These are phyloP conservation scores for Ogataea paradorogensis DNA, from an alignment of 805 yeast genomes.

Conservation along the genomic window DNA sequence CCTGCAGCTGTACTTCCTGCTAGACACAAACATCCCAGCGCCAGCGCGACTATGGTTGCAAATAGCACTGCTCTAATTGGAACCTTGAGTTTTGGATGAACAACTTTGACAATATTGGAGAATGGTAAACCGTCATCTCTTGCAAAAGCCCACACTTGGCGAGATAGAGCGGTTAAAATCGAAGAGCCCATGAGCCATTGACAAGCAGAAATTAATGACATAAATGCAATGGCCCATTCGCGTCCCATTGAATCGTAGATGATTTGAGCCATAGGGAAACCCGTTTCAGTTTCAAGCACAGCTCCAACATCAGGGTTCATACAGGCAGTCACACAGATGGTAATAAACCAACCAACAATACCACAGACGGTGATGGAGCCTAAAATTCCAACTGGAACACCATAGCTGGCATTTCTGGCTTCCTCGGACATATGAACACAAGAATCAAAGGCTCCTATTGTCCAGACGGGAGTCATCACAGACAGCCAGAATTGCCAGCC, in stretches of 20 bases:
- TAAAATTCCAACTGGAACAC: conserved; percentile 65
- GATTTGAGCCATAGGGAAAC: conserved; percentile 66
- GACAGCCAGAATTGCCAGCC: conserved; percentile 53
- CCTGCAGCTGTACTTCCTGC: conserved; percentile 59
- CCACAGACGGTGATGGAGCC: conserved; percentile 58
- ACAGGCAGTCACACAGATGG: conserved; percentile 53
- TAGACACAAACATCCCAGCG: conserved; percentile 56
- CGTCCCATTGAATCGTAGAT: conserved; percentile 60
- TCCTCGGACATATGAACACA: conserved; percentile 74
- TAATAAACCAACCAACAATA: conserved; percentile 54
- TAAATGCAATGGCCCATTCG: conserved; percentile 61
- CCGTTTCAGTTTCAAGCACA: conserved; percentile 45
- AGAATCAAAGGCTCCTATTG: conserved; percentile 71
- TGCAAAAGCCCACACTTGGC: conserved; percentile 75
- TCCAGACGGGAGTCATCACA: conserved; percentile 69
- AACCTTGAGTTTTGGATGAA: conserved; percentile 53
- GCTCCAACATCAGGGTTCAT: conserved; percentile 44
- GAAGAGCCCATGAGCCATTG: conserved; percentile 69
- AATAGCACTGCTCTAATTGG: conserved; percentile 64
- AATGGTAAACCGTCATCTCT: conserved; percentile 76
- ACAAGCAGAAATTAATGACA: conserved; percentile 55
- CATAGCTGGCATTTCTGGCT: conserved; percentile 56
- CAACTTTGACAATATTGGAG: conserved; percentile 52
- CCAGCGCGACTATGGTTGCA: conserved; percentile 46
- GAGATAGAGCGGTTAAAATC: conserved; percentile 58